Evolutionary conservation across 768 basidiomycete genomes (phyloP), one percentile per base, ranked within the genome.

Genomic region (Hypholoma fasciculare): DNA sequence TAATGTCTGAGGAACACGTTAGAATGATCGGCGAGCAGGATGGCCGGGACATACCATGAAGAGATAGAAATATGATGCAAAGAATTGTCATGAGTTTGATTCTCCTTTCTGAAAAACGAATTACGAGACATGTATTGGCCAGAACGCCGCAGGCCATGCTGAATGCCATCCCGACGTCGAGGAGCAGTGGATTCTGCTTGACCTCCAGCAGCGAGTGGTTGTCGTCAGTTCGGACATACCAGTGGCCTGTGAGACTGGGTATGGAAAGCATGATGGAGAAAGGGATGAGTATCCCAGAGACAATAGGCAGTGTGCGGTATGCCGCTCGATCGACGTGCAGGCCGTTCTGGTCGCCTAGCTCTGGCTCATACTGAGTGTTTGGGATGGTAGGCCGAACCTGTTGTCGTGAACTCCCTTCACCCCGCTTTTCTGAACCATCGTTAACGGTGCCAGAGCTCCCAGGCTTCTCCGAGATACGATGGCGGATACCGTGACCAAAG

Each of bases 191-290:
- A 54, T 92, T 92, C 12, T 69, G 67, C 49, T 72, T 76, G 5
- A 69, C 75, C 37, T 88, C 80, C 1, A 87, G 71, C 3, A 65
- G 62, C 4, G 74, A 69, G 23, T 77, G 42, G 57, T 81, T 72
- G 17, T 74, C 67, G 30, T 76, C 72, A 0, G 83, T 90, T 6
- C 79, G 79, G 56, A 88, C 80, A 61, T 86, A 90, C 90, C 89
- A 90, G 52, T 81, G 79, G 58, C 85, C 86, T 1, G 90, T 93
- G 11, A 93, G 71, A 14, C 88, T 88, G 0, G 92, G 92, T 27
- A 94, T 90, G 64, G 89, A 88, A 30, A 94, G 77, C n/a, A 94
- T 77, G 49, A 93, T 89, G 16, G 87, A 82, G 64, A 94, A 91
- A 0, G 90, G 88, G 38, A 90, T 83, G 59, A 86, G 68, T 40